Evolutionary conservation across 495 filamentous ascomycete species (phyloP).

Genomic region (Lophium mytilinum): DNA sequence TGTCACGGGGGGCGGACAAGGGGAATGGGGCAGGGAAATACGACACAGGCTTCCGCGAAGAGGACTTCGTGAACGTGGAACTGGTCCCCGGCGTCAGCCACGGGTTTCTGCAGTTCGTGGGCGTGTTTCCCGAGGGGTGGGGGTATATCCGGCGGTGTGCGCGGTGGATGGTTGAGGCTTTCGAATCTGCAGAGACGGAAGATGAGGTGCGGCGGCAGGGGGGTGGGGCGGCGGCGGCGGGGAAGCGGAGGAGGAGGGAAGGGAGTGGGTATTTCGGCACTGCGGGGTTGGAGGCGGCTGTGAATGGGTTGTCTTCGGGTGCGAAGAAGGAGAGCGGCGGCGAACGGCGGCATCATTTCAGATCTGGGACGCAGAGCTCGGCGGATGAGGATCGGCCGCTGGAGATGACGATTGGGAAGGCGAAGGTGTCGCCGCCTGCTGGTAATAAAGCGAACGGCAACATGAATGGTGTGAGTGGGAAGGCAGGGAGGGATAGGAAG

Average conservation of each 20-base stretch:
- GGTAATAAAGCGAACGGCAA: too few species aligned
- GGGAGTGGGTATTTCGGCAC: slow-evolving; percentile 24
- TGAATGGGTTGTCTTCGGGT: slow-evolving; percentile 2
- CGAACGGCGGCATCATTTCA: slow-evolving; percentile 35
- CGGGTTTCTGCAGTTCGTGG: slow-evolving; percentile 85
- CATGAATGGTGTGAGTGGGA: background rate
- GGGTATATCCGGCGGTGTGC: slow-evolving; percentile 67
- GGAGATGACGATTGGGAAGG: slow-evolving; percentile 58
- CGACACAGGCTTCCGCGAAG: slow-evolving; percentile 56
- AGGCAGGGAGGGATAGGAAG: background rate
- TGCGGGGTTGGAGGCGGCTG: slow-evolving; percentile 11
- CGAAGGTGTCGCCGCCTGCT: background rate
- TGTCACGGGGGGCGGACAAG: too few species aligned
- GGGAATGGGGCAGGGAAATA: background rate
- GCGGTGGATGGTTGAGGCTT: slow-evolving; percentile 68
- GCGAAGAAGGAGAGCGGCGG: background rate
- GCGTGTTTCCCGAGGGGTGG: slow-evolving; percentile 79
- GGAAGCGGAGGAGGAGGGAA: background rate
- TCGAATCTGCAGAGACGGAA: slow-evolving; percentile 43
- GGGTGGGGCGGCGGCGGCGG: background rate
- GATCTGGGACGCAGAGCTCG: slow-evolving; percentile 51
- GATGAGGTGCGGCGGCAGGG: background rate
- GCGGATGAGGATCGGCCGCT: slow-evolving; percentile 72
- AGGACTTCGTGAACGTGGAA: slow-evolving; percentile 68
- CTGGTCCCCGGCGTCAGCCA: slow-evolving; percentile 84